Percentiles rank a stretch among this genome's conserved stretches.
phyloP scores from a whole-genome alignment of 2,329 filamentous ascomycete genomes.

The Colletotrichum coccodes region DNA sequence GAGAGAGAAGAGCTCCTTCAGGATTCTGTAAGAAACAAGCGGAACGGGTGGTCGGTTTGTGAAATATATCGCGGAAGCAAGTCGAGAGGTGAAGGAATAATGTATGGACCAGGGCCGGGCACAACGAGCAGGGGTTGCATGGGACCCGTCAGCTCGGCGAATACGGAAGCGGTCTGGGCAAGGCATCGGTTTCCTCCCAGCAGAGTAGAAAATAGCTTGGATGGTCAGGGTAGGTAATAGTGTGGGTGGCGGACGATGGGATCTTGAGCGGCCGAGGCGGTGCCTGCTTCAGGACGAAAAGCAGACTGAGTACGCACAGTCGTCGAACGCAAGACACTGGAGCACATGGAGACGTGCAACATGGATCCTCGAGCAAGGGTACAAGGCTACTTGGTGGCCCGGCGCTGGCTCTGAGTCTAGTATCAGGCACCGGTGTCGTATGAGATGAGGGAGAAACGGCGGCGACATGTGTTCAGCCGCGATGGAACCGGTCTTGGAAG shows the following conservation, averaged over 20 bases:
- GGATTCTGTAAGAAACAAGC: background rate
- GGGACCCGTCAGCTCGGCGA: slow-evolving; percentile 31
- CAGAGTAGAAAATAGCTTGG: slow-evolving; percentile 30
- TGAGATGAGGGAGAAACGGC: slow-evolving; percentile 23
- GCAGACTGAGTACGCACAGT: slow-evolving; percentile 26
- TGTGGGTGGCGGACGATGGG: slow-evolving; percentile 31
- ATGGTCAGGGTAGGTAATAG: slow-evolving; percentile 29
- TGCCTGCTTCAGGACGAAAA: slow-evolving; percentile 35
- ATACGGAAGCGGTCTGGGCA: slow-evolving; percentile 34
- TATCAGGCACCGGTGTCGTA: background rate
- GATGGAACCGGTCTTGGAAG: slow-evolving; percentile 29
- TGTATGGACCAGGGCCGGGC: slow-evolving; percentile 29
- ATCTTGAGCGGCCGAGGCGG: slow-evolving; percentile 29
- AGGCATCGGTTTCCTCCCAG: slow-evolving; percentile 31
- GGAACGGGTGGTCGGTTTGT: slow-evolving; percentile 29
- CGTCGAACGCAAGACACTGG: slow-evolving; percentile 29
- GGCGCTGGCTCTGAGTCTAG: slow-evolving; percentile 17
- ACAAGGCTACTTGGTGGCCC: slow-evolving; percentile 18
- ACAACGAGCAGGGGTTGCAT: slow-evolving; percentile 28
- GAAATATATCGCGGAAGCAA: slow-evolving; percentile 32
- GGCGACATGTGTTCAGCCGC: slow-evolving; percentile 29
- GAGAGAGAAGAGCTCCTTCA: slow-evolving; percentile 11
- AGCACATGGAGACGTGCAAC: slow-evolving; percentile 32
- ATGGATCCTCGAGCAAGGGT: slow-evolving; percentile 20
- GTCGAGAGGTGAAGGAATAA: slow-evolving; percentile 24